Evolutionary conservation across 1,284 basidiomycete species (phyloP).

Genomic region (Sutorius eximius): DNA sequence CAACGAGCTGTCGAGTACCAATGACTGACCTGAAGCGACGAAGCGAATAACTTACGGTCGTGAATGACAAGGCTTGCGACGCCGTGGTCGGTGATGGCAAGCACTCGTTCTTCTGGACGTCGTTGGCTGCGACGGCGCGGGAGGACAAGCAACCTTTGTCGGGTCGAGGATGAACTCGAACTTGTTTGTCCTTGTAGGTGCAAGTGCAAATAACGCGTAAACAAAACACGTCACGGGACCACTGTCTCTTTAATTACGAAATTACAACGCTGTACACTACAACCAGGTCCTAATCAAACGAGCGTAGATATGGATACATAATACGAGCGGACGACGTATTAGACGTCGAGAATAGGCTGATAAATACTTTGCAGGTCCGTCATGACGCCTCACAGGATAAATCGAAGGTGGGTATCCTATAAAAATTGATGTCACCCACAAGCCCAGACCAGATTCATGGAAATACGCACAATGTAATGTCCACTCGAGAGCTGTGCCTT

Average conservation of each 20-base stretch:
- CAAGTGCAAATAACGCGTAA: conserved; percentile 33
- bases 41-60: conserved; percentile 30
- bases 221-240: conserved; percentile 30
- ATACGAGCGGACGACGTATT: not conserved
- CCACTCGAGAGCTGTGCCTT: conserved; percentile 78
- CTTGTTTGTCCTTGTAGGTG: conserved; percentile 35
- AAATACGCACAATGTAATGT: conserved; percentile 60
- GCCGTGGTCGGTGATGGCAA: conserved; percentile 19
- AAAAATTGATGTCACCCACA: conserved; percentile 10
- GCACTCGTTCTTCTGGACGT: conserved; percentile 18
- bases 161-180: conserved; percentile 29
- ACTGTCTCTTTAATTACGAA: not conserved
- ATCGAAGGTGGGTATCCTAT: conserved; percentile 29
- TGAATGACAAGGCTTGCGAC: conserved; percentile 23
- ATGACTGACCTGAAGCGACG: conserved; percentile 24
- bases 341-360: not conserved
- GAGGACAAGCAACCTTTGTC: conserved; percentile 19
- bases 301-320: not conserved
- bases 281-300: conserved; percentile 1
- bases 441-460: not conserved
- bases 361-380: conserved; percentile 2
- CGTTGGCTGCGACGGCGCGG: conserved; percentile 19
- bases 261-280: conserved; percentile 10
- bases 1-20: not conserved
- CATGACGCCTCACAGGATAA: conserved; percentile 26